Conservation (phyloP, 768 basidiomycete species). For the Russula foetens region DNA sequence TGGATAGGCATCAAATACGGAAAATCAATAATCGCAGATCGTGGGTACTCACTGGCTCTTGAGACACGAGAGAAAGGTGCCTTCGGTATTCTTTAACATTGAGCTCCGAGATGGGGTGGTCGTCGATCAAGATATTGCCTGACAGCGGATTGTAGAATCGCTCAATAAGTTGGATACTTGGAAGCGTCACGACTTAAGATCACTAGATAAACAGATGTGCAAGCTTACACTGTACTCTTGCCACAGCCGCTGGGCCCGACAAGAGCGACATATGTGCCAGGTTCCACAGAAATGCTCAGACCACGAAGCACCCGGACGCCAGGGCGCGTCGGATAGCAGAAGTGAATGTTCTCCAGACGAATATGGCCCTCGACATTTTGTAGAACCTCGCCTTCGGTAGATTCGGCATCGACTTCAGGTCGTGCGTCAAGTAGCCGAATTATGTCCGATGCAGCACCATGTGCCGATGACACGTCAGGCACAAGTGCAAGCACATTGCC, state of each 20-base stretch:
- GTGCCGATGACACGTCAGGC: conserved; percentile 78
- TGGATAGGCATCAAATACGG: not conserved
- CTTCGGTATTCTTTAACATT: conserved; percentile 83
- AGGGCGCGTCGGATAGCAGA: conserved; percentile 82
- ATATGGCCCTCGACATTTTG: too few relatives aligned
- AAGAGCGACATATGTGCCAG: conserved; percentile 68
- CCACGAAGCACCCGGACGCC: conserved; percentile 73
- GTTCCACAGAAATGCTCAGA: too few relatives aligned
- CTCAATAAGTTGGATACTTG: conserved; percentile 67
- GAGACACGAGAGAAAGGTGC: too few relatives aligned
- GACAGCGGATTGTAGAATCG: conserved; percentile 74
- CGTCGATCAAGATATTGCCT: conserved; percentile 58
- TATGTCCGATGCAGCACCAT: conserved; percentile 63
- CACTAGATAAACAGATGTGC: not conserved
- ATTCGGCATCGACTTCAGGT: conserved; percentile 74
- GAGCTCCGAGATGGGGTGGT: conserved; percentile 58
- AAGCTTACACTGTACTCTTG: conserved; percentile 65
- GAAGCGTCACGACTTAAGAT: conserved; percentile 1
- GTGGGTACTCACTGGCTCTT: conserved; percentile 32
- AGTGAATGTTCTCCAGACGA: conserved; percentile 68
- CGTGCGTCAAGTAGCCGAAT: conserved; percentile 60
- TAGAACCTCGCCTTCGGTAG: too few relatives aligned
- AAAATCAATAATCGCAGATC: not conserved
- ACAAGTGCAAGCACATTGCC: conserved; percentile 76
- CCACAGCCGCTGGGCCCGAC: conserved; percentile 74